A percentile compares a stretch with the other conserved stretches of the same genome.
Evolutionary conservation across 2,329 filamentous ascomycete species (phyloP).

Genomic region (Pyrenophora tritici-repentis): DNA sequence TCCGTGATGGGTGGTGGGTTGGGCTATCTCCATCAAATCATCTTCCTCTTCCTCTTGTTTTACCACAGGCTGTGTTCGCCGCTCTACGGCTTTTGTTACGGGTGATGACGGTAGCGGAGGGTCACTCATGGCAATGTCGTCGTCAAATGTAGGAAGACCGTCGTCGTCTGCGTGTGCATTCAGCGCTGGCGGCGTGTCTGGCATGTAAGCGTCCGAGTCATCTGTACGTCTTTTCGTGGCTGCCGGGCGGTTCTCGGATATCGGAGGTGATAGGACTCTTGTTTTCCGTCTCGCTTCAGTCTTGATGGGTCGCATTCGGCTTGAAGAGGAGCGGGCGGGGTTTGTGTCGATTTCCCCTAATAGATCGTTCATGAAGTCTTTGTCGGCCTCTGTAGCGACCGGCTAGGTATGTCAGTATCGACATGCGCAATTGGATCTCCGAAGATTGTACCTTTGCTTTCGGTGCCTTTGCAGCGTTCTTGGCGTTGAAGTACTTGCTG

Average conservation of each 20-base stretch:
- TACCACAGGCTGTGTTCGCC: conserved; percentile 63
- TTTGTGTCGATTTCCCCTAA: conserved; percentile 89
- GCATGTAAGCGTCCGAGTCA: conserved; percentile 52
- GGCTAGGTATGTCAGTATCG: conserved; percentile 56
- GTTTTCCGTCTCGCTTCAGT: conserved; percentile 78
- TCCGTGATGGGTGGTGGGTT: conserved; percentile 67
- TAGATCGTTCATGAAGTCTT: conserved; percentile 82
- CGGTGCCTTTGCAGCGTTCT: conserved; percentile 63
- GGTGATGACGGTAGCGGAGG: conserved; percentile 81
- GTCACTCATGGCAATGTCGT: conserved; percentile 86
- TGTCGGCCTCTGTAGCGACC: conserved; percentile 81
- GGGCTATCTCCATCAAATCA: conserved; percentile 82
- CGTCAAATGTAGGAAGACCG: conserved; percentile 61
- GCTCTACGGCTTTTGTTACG: conserved; percentile 74
- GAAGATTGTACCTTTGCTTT: conserved; percentile 76
- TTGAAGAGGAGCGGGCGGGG: conserved; percentile 59
- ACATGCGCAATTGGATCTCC: neutral
- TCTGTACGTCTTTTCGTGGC: conserved; percentile 25
- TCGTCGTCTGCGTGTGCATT: conserved; percentile 57
- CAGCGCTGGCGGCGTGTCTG: conserved; percentile 48
- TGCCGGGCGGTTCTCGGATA: conserved; percentile 53
- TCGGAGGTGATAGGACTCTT: conserved; percentile 77
- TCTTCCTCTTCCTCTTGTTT: conserved; percentile 73
- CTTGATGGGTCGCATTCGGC: conserved; percentile 68
- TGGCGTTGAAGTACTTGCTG: conserved; percentile 90